These are phyloP conservation scores for Coniochaeta ligniaria DNA, from an alignment of 2,329 filamentous ascomycete species.

Conservation along the genomic window DNA sequence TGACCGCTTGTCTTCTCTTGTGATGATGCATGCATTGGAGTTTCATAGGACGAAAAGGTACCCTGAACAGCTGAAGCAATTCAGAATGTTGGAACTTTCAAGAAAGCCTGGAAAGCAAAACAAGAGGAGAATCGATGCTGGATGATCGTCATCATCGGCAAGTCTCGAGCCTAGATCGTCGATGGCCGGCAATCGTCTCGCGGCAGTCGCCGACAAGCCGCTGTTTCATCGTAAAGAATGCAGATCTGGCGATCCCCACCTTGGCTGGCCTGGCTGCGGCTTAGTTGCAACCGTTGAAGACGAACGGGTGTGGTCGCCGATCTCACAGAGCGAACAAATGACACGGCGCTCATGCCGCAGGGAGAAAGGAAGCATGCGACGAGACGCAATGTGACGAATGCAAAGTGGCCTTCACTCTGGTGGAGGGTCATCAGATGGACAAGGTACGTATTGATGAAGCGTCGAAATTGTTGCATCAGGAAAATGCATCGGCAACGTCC, in stretches of 20 bases:
- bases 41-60: neutral
- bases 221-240: neutral
- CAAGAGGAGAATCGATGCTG: neutral
- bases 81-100: too few species aligned
- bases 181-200: neutral
- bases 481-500: neutral
- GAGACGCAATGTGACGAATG: neutral
- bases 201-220: neutral
- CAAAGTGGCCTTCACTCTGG: neutral
- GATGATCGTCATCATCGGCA: neutral
- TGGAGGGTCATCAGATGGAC: neutral
- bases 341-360: neutral
- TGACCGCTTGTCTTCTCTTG: neutral
- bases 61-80: too few species aligned
- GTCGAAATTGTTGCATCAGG: neutral
- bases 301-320: neutral
- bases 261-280: too few species aligned
- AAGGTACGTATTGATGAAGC: neutral
- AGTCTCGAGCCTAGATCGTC: neutral
- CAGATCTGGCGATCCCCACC: neutral
- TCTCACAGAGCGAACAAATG: neutral
- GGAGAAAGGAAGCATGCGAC: neutral
- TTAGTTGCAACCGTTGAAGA: neutral
- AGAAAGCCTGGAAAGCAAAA: neutral
- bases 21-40: neutral